These are phyloP conservation scores for Dothideomycetes sp. DNA, from an alignment of 2,329 filamentous ascomycete genomes.

Conservation along the genomic window DNA sequence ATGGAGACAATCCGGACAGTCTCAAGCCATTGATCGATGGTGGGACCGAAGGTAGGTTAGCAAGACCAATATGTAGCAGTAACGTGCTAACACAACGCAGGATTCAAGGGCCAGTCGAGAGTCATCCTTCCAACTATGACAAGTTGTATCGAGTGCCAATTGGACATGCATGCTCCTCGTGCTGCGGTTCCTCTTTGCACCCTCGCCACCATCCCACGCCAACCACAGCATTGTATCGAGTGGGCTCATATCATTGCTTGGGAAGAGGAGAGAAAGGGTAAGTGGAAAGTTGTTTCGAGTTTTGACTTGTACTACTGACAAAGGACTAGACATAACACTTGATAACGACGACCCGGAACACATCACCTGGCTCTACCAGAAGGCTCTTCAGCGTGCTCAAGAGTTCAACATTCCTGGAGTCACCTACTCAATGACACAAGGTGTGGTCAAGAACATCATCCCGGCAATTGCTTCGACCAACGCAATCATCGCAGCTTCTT, in stretches of 20 bases:
- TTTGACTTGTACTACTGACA: too few species aligned
- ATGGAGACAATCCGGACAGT: constrained; percentile 68
- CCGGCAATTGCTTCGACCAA: constrained; percentile 97
- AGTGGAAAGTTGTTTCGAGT: background rate
- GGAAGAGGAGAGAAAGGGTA: constrained; percentile 52
- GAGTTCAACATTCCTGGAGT: constrained; percentile 89
- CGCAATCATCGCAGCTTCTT: constrained; percentile 87
- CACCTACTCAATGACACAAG: constrained; percentile 91
- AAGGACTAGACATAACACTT: constrained; percentile 55
- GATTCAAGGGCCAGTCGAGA: constrained; percentile 93
- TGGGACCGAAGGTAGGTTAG: constrained; percentile 67
- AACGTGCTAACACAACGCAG: constrained; percentile 25
- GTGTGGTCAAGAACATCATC: constrained; percentile 98
- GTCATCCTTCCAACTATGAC: constrained; percentile 88
- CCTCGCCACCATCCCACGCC: constrained; percentile 87
- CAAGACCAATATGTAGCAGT: background rate
- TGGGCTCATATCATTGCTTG: constrained; percentile 98
- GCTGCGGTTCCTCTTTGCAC: constrained; percentile 96
- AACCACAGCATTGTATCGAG: constrained; percentile 96
- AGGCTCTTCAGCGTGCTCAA: constrained; percentile 66
- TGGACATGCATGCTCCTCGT: constrained; percentile 96
- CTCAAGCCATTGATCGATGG: constrained; percentile 93
- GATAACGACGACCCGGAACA: constrained; percentile 96
- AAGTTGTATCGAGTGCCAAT: constrained; percentile 94
- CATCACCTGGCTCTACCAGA: constrained; percentile 91